phyloP scores from a whole-genome alignment of 1,284 basidiomycete species.

The Ganoderma leucocontextum region DNA sequence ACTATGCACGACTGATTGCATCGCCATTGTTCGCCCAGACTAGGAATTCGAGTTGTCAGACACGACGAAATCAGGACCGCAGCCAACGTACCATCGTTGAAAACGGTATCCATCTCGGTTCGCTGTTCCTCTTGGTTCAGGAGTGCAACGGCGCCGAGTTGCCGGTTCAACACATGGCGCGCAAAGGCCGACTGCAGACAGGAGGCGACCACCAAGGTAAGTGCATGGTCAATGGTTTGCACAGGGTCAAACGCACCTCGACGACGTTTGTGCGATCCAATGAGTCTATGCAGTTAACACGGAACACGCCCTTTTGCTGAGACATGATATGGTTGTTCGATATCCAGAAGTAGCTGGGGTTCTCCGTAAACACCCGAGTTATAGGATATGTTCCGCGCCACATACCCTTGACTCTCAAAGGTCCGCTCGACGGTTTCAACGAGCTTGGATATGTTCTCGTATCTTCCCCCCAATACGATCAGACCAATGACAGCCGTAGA shows the following conservation, averaged over 20 bases:
- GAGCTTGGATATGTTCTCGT: constrained; percentile 90
- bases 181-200: constrained; percentile 84
- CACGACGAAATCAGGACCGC: constrained; percentile 46
- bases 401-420: constrained; percentile 81
- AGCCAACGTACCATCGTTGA: constrained; percentile 82
- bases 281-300: constrained; percentile 95
- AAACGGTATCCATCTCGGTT: constrained; percentile 78
- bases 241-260: constrained; percentile 54
- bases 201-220: constrained; percentile 15
- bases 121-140: constrained; percentile 56
- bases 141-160: constrained; percentile 84
- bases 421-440: constrained; percentile 73
- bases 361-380: constrained; percentile 12
- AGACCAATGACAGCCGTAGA: constrained; percentile 20
- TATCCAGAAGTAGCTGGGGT: constrained; percentile 85
- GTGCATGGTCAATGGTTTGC: not conserved
- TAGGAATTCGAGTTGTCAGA: constrained; percentile 53
- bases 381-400: constrained; percentile 14
- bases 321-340: constrained; percentile 77
- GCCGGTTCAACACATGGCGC: constrained; percentile 80
- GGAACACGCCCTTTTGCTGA: constrained; percentile 85
- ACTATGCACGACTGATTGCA: constrained; percentile 88
- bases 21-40: constrained; percentile 98
- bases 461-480: constrained; percentile 51
- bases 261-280: constrained; percentile 92